phyloP scores from a whole-genome alignment of 2,329 filamentous ascomycete species.

The Diaporthe citrichinensis region DNA sequence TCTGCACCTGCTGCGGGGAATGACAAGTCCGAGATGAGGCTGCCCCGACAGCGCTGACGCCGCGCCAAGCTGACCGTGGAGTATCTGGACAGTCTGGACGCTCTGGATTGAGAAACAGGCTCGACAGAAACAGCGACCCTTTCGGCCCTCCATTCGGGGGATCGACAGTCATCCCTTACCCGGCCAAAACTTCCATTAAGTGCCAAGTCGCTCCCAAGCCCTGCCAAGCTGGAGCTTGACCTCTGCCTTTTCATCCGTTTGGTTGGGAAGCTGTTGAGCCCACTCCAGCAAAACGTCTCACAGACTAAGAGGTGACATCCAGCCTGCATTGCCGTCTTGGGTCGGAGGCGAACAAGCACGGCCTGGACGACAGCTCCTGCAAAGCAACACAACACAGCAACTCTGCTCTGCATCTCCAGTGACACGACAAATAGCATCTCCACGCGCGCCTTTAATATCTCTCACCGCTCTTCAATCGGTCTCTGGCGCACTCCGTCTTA shows the following conservation, averaged over 20 bases:
- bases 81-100: slow-evolving; percentile 5
- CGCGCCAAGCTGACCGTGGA: background rate
- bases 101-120: slow-evolving; percentile 1
- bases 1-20: background rate
- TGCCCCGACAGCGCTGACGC: slow-evolving; percentile 22
- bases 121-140: slow-evolving; percentile 22
- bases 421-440: slow-evolving; percentile 18
- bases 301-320: slow-evolving; percentile 37
- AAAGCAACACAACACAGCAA: slow-evolving; percentile 31
- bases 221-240: slow-evolving; percentile 34
- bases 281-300: slow-evolving; percentile 31
- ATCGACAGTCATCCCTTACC: slow-evolving; percentile 33
- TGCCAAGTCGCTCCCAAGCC: slow-evolving; percentile 34
- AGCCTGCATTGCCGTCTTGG: slow-evolving; percentile 31
- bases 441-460: background rate
- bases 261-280: slow-evolving; percentile 25
- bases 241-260: slow-evolving; percentile 16
- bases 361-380: slow-evolving; percentile 25
- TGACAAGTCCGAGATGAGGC: background rate
- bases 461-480: slow-evolving; percentile 23
- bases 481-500: slow-evolving; percentile 10
- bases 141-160: slow-evolving; percentile 26
- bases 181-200: slow-evolving; percentile 23
- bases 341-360: background rate
- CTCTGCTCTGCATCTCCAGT: slow-evolving; percentile 26